Evolutionary conservation across 768 basidiomycete species (phyloP).

Genomic region (Mycena vulgaris): DNA sequence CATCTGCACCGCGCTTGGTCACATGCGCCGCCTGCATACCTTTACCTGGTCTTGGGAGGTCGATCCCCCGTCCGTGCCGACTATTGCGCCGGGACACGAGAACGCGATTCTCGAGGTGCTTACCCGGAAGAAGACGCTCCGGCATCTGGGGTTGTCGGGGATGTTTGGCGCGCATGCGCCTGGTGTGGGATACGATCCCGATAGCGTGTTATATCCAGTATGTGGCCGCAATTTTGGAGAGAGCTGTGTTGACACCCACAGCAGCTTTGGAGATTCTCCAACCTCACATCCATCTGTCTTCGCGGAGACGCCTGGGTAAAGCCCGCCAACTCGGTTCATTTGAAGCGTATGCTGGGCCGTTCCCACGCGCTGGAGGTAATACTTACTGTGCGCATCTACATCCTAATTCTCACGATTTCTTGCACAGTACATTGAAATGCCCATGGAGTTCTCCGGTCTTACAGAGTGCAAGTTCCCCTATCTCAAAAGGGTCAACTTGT

Average conservation of each 20-base stretch:
- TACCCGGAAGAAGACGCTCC: constrained; percentile 44
- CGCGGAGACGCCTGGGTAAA: constrained; percentile 49
- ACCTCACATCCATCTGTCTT: constrained; percentile 47
- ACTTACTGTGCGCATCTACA: neutral
- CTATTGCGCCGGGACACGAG: constrained; percentile 55
- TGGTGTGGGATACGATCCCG: constrained; percentile 45
- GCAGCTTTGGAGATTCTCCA: constrained; percentile 50
- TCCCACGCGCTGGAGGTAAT: constrained; percentile 49
- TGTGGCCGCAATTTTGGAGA: constrained; percentile 35
- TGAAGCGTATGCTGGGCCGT: constrained; percentile 47
- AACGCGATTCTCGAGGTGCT: constrained; percentile 56
- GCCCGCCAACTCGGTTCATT: constrained; percentile 39
- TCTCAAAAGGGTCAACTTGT: constrained; percentile 59
- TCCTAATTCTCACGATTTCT: neutral
- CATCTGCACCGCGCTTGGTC: constrained; percentile 56
- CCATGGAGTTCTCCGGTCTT: constrained; percentile 59
- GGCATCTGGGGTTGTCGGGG: constrained; percentile 55
- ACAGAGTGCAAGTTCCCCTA: constrained; percentile 55
- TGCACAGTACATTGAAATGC: constrained; percentile 59
- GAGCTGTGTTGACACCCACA: neutral
- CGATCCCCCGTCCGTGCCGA: constrained; percentile 44
- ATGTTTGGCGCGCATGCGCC: constrained; percentile 57
- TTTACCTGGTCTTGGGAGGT: constrained; percentile 62
- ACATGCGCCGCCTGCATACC: constrained; percentile 58
- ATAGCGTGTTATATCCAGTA: constrained; percentile 57